These are phyloP conservation scores for Parastagonospora nodorum DNA, from an alignment of 2,329 filamentous ascomycete genomes.

Conservation along the genomic window DNA sequence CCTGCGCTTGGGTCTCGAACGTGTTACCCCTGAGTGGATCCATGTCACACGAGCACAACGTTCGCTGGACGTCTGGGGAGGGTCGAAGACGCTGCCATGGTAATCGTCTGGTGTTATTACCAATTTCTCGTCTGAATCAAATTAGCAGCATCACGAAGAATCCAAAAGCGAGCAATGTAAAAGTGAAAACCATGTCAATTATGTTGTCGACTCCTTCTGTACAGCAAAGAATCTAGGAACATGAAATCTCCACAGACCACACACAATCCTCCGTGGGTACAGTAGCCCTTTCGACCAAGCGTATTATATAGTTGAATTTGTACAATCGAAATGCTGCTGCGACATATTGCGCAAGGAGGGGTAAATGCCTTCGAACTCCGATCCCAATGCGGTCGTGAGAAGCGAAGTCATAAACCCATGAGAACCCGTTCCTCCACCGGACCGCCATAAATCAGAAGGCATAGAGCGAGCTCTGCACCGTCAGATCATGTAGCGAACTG, in stretches of 20 bases:
- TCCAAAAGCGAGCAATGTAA: conserved; percentile 4
- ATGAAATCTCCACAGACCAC: conserved; percentile 42
- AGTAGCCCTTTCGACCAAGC: conserved; percentile 39
- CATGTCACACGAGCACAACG: too few species aligned
- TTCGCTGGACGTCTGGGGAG: too few species aligned
- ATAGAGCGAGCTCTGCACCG: conserved; percentile 5
- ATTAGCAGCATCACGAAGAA: too few species aligned
- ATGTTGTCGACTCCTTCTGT: conserved; percentile 31
- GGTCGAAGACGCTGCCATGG: too few species aligned
- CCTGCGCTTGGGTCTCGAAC: too few species aligned
- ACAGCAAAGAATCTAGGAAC: conserved; percentile 38
- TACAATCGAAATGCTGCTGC: conserved; percentile 44
- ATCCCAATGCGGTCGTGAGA: conserved; percentile 43
- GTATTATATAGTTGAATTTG: conserved; percentile 40
- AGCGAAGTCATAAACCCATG: conserved; percentile 38
- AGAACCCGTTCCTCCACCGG: conserved; percentile 28
- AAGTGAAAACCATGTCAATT: conserved; percentile 42
- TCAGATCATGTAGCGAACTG: conserved; percentile 20
- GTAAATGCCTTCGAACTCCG: conserved; percentile 34
- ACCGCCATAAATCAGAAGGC: conserved; percentile 13
- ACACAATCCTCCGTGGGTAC: conserved; percentile 37
- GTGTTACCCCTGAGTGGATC: too few species aligned
- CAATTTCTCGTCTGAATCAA: too few species aligned
- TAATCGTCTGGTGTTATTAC: too few species aligned
- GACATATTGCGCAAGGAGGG: conserved; percentile 31